Evolutionary conservation across 148 eudicot genomes (phyloP), one percentile per base, ranked within the genome.

Genomic region (Rhododendron kiyosumense): DNA sequence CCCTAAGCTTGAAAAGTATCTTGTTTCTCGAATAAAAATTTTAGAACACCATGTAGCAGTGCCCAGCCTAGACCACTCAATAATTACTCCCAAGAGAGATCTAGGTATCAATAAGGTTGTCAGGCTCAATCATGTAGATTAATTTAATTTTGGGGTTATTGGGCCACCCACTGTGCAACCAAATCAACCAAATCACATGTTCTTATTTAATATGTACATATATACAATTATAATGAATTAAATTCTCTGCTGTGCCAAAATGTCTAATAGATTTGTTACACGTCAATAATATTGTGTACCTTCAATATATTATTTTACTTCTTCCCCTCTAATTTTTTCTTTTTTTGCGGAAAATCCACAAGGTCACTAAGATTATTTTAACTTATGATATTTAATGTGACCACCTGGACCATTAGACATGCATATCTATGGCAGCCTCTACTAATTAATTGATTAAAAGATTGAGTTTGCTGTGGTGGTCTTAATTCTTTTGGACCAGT

Each of bases 91-190:
- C 20, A 46, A 67, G 46, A 22, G 77, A 59, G 83, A 83, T 45
- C 85, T 83, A 61, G 88, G 85, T 18, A 82, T 77, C 78, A n/a
- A 28, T 73, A 52, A 67, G 89, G 69, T 81, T 74, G 81, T 81
- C 46, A 84, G 74, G 46, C 82, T 87, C 85, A 76, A 89, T 89
- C 88, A 85, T 83, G 91, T 34, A 81, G 75, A 51, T 84, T 85
- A 69, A 24, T 71, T 43, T 76, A 84, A 78, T 61, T 7, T 79
- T 48, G 46, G 12, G 8, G 79, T 59, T 54, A 34, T 49, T 88
- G 78, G 9, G 84, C 52, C 8, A 48, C 84, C 78, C 46, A 75
- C 78, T 75, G 45, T 34, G 52, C 85, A 79, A 85, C 41, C 61
- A 15, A 52, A 52, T 52, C 59, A 52, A 52, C 17, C 75, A 88